Base-by-base conservation (phyloP, 2,329 filamentous ascomycete genomes). In the Cladophialophora bantiana region DNA sequence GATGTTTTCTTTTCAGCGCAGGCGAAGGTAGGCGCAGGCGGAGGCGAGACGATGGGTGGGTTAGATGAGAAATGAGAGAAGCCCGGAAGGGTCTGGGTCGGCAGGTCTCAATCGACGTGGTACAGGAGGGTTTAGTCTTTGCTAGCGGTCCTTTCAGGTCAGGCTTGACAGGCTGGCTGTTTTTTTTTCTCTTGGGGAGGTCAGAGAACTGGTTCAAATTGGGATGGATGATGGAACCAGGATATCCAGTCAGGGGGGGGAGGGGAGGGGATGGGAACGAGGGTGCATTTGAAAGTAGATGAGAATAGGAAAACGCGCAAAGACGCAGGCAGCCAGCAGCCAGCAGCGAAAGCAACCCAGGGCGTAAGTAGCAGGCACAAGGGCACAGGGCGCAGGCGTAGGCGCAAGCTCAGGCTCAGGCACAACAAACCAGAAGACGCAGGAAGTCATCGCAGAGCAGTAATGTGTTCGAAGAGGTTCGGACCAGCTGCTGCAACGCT, bases 1-100 rank as follows among this genome's bases (percentile, higher is more conserved):
- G 59, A 61, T 40, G 40, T 61, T 53, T 34, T 40, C 7, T 18
- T 35, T 38, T 48, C n/a, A 38, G 42, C n/a, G 38, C 56, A 42
- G 45, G 31, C 18, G 7, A 6, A 34, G 2, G 26, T 26, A 26
- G 26, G 38, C 38, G 57, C 42, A 45, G 65, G 60, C 60, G 60
- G 60, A 67, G 65, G 60, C 65, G 50, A 59, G 62, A 54, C 18
- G 56, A 50, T 65, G 56, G 35, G 62, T 65, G 56, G 48, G 3
- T 38, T 59, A 26, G 56, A 20, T 34, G 52, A 50, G 18, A 54
- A 50, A 26, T 9, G 45, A 55, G 62, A 10, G 20, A 32, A 40
- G 42, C 15, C 34, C 45, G 35, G 42, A 48, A 56, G 31, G 36
- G 20, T 56, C 55, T 48, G 53, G 53, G 50, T 52, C 34, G 31